Evolutionary conservation across 352 stramenopile genomes (phyloP).

Genomic region (Phytophthora capsici): DNA sequence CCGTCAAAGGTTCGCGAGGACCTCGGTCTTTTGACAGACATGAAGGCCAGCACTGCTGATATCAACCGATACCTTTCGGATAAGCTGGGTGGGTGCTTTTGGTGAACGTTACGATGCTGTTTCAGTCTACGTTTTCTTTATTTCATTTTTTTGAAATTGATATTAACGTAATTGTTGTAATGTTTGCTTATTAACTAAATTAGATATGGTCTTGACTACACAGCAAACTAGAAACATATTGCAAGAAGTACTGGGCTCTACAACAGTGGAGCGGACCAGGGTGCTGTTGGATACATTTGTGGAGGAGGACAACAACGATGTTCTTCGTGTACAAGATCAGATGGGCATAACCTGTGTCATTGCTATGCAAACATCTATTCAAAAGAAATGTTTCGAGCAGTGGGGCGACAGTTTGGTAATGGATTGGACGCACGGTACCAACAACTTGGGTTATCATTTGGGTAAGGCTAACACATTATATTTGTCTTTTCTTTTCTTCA

Average conservation of each 20-base stretch:
- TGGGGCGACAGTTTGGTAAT: not conserved
- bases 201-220: constrained; percentile 10
- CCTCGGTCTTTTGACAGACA: not conserved
- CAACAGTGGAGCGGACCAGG: not conserved
- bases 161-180: too few relatives aligned
- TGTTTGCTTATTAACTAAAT: not conserved
- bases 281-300: constrained; percentile 8
- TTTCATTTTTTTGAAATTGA: not conserved
- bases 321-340: not conserved
- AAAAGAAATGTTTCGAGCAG: not conserved
- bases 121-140: not conserved
- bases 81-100: constrained; percentile 10
- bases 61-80: constrained; percentile 12
- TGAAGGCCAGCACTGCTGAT: constrained; percentile 3
- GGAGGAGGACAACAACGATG: constrained; percentile 5
- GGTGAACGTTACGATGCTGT: not conserved
- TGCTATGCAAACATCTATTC: not conserved
- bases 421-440: constrained; percentile 1
- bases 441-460: constrained; percentile 2
- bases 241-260: not conserved
- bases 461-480: constrained; percentile 1
- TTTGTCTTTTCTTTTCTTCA: too few relatives aligned
- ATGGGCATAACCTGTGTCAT: not conserved
- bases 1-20: not conserved
- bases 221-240: constrained; percentile 18